These are phyloP conservation scores for Salicornia ramosissima DNA, from an alignment of 148 eudicot species.

Conservation along the genomic window DNA sequence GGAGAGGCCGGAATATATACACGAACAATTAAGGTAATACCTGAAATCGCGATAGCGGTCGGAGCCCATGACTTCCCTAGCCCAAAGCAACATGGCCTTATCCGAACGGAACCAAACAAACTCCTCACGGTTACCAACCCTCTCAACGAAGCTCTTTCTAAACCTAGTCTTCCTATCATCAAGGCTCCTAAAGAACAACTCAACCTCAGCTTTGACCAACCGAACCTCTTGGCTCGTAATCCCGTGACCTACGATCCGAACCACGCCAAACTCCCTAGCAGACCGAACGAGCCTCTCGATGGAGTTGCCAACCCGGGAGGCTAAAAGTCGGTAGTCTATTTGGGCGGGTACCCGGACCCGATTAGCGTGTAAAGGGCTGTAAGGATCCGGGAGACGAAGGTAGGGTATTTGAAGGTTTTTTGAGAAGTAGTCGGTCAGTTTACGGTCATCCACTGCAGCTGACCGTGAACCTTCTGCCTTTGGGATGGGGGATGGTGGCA, in stretches of 20 bases:
- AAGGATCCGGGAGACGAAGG: slow-evolving; percentile 46
- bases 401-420: slow-evolving; percentile 47
- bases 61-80: slow-evolving; percentile 45
- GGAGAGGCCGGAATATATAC: too few relatives aligned
- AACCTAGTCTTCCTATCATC: slow-evolving; percentile 38
- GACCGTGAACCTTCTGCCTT: slow-evolving; percentile 57
- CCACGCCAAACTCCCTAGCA: slow-evolving; percentile 47
- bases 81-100: slow-evolving; percentile 42
- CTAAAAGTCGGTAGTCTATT: slow-evolving; percentile 38
- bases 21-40: too few relatives aligned
- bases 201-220: slow-evolving; percentile 37
- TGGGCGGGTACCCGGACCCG: slow-evolving; percentile 37
- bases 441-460: slow-evolving; percentile 32
- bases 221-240: slow-evolving; percentile 43
- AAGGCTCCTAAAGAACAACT: slow-evolving; percentile 40
- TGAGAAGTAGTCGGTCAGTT: slow-evolving; percentile 40
- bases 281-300: slow-evolving; percentile 44
- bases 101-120: slow-evolving; percentile 57
- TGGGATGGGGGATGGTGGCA: slow-evolving; percentile 74
- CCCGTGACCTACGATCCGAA: slow-evolving; percentile 57
- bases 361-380: slow-evolving; percentile 5
- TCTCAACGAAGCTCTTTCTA: slow-evolving; percentile 45
- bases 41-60: slow-evolving; percentile 53
- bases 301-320: slow-evolving; percentile 37
- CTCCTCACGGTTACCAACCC: slow-evolving; percentile 54